Evolutionary conservation across 108 stramenopile species (phyloP).

Genomic region (Cylindrotheca fusiformis): DNA sequence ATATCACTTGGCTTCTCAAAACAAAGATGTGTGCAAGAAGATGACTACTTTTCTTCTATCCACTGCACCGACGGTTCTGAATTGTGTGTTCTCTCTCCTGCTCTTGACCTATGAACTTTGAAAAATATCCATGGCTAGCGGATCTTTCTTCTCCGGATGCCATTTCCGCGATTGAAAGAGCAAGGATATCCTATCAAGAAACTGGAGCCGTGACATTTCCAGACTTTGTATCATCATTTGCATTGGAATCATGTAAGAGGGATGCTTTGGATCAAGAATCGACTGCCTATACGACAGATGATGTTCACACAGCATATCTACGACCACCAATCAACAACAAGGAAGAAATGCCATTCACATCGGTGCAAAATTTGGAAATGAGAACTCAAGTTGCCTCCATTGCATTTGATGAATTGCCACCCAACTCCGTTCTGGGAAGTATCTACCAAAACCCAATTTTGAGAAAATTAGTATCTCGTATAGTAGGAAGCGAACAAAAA

Average conservation of each 20-base stretch:
- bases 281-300: conserved; percentile 36
- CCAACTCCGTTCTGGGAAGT: conserved; percentile 9
- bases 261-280: conserved; percentile 21
- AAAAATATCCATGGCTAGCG: conserved; percentile 42
- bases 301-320: conserved; percentile 28
- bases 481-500: too few relatives aligned
- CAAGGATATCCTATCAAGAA: conserved; percentile 2
- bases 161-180: not conserved
- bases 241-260: conserved; percentile 6
- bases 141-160: conserved; percentile 17
- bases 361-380: conserved; percentile 36
- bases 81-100: too few relatives aligned
- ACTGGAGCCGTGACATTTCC: conserved; percentile 30
- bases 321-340: conserved; percentile 1
- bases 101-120: conserved; percentile 42
- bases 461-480: conserved; percentile 17
- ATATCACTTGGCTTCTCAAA: too few relatives aligned
- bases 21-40: too few relatives aligned
- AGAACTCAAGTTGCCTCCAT: conserved; percentile 43
- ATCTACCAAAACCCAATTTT: conserved; percentile 33
- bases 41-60: too few relatives aligned
- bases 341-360: conserved; percentile 3
- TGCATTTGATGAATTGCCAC: conserved; percentile 36
- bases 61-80: too few relatives aligned
- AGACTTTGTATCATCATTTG: conserved; percentile 23